phyloP scores from a whole-genome alignment of 2,329 filamentous ascomycete species.

The Venturia pyrina region DNA sequence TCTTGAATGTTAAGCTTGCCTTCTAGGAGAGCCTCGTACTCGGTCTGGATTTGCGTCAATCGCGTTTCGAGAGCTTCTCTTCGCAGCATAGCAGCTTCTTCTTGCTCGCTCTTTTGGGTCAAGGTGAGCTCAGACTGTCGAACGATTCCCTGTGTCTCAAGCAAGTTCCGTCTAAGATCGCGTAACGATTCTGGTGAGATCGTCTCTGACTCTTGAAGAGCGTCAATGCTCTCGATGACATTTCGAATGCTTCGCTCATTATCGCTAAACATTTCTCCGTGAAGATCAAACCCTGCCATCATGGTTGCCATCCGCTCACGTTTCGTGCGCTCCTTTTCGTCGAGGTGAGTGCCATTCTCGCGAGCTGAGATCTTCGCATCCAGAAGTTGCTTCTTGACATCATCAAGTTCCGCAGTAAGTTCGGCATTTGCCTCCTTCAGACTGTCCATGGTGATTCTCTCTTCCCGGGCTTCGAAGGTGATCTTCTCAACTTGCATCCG shows the following conservation, averaged over 20 bases:
- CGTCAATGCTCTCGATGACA: conserved; percentile 75
- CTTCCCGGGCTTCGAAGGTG: conserved; percentile 92
- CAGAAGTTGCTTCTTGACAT: conserved; percentile 89
- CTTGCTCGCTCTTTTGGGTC: conserved; percentile 58
- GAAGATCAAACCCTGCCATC: conserved; percentile 98
- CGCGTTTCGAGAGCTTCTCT: conserved; percentile 68
- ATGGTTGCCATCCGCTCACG: conserved; percentile 99
- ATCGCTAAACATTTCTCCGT: conserved; percentile 83
- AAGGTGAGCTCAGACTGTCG: conserved; percentile 84
- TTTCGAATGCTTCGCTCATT: conserved; percentile 79
- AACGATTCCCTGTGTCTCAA: conserved; percentile 87
- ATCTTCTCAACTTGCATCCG: conserved; percentile 96
- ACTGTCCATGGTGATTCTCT: conserved; percentile 93
- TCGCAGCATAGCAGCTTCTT: conserved; percentile 51
- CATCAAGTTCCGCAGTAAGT: conserved; percentile 82
- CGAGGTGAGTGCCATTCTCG: conserved; percentile 77
- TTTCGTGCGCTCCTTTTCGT: conserved; percentile 98
- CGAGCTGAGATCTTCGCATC: conserved; percentile 96
- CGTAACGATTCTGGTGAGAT: conserved; percentile 74
- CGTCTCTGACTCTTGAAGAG: conserved; percentile 65
- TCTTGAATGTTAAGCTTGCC: conserved; percentile 70
- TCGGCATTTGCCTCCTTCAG: conserved; percentile 93
- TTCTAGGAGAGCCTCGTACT: conserved; percentile 75
- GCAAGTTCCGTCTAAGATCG: conserved; percentile 64
- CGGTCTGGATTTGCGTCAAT: conserved; percentile 62